phyloP scores from a whole-genome alignment of 345 rosid genomes.

The Brassica nigra region DNA sequence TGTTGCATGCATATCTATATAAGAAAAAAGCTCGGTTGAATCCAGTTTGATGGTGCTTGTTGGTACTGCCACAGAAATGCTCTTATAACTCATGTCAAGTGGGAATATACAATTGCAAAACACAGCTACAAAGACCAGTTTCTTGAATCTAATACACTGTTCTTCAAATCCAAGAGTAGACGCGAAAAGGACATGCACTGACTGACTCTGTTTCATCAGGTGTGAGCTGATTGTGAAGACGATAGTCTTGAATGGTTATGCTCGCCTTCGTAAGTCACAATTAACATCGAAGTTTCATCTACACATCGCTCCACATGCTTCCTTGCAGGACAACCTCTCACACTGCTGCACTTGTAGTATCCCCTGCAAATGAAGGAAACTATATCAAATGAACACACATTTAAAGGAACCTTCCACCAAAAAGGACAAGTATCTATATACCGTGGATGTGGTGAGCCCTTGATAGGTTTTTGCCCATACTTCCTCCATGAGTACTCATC shows the following conservation, averaged over 20 bases:
- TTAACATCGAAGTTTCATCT: slow-evolving; percentile 76
- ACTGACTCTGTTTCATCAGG: slow-evolving; percentile 39
- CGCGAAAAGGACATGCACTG: background rate
- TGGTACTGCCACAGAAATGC: slow-evolving; percentile 9
- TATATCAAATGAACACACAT: background rate
- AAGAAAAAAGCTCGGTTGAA: background rate
- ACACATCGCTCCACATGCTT: slow-evolving; percentile 84
- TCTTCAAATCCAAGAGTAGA: slow-evolving; percentile 23
- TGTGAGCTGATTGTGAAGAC: slow-evolving; percentile 56
- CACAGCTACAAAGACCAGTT: slow-evolving; percentile 19
- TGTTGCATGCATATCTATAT: background rate
- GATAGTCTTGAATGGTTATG: slow-evolving; percentile 68
- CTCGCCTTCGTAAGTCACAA: slow-evolving; percentile 79
- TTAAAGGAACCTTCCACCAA: background rate
- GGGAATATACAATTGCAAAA: slow-evolving; percentile 40
- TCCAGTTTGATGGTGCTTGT: background rate
- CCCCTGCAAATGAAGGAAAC: slow-evolving; percentile 51
- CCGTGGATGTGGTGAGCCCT: slow-evolving; percentile 89
- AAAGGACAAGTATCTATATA: slow-evolving; percentile 1
- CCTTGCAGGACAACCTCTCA: slow-evolving; percentile 86
- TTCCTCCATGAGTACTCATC: slow-evolving; percentile 91
- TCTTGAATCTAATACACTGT: slow-evolving; percentile 6
- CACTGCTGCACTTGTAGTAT: slow-evolving; percentile 79
- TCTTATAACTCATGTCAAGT: slow-evolving; percentile 22
- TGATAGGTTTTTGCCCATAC: slow-evolving; percentile 85